Evolutionary conservation across 2,329 filamentous ascomycete genomes (phyloP), one percentile per base, ranked within the genome.

Genomic region (Acephala macrosclerotiorum): DNA sequence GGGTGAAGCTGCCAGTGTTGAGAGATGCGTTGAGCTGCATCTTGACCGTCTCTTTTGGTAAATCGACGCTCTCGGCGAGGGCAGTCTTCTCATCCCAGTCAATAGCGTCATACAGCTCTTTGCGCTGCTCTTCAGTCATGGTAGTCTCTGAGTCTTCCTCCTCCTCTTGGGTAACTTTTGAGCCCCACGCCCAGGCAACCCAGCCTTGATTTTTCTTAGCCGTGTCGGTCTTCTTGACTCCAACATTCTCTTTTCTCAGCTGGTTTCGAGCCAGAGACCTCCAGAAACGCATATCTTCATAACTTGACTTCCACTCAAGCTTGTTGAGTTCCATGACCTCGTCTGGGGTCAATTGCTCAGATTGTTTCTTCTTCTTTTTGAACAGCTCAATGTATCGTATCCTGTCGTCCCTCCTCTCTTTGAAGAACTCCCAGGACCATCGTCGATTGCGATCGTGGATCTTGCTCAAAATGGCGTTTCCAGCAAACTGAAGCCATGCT

Each of bases 201-300:
- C 96, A 99, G 5, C 93, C 93, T 76, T 96, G 92, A 71, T 93
- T 90, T 64, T 88, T 83, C 82, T 83, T 73, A 78, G 81, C 33
- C 71, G 80, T 70, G n/a, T 74, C 82, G 75, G 85, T 84, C 74
- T 93, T 96, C 74, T 95, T 89, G n/a, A 95, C 89, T 38, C 92
- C 92, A 1, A 96, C 90, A 69, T 97, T 96, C 76, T 99, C 96
- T 77, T 97, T 98, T 73, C 93, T 93, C 16, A 99, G 83, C 77
- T 99, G 92, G 72, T 97, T 99, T 26, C 96, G 89, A 35, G 95
- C 96, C 64, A 99, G 78, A 0, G 96, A 98, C 69, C 96, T 87
- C 94, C 96, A 99, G 80, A 99, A 99, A 4, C 96, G 91, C 61
- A 99, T 84, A 76, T 99, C 96, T 77, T 99, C 96, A 76, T 99